A percentile compares a stretch with the other conserved stretches of the same genome.
phyloP scores from a whole-genome alignment of 2,329 filamentous ascomycete species.

The Colletotrichum eremochloae region DNA sequence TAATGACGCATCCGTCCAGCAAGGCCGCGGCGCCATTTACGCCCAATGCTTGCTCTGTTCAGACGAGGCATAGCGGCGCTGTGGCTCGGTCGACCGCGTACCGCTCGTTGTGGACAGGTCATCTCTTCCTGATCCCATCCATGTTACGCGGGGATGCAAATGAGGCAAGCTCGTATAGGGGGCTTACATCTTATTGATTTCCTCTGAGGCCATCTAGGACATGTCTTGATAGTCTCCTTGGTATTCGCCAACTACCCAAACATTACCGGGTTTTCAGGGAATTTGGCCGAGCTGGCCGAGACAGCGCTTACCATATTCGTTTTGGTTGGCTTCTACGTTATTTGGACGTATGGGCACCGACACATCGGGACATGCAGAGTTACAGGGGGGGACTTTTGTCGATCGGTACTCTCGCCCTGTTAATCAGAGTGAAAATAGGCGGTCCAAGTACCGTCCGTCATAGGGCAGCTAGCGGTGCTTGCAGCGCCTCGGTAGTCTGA shows the following conservation, averaged over 20 bases:
- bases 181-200: constrained; percentile 6
- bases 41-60: constrained; percentile 21
- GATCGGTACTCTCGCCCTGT: constrained; percentile 8
- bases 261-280: constrained; percentile 2
- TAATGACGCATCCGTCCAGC: constrained; percentile 29
- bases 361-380: not conserved
- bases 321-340: constrained; percentile 9
- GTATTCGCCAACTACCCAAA: constrained; percentile 21
- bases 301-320: constrained; percentile 32
- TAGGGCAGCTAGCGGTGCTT: constrained; percentile 27
- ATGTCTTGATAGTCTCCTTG: constrained; percentile 21
- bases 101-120: constrained; percentile 3
- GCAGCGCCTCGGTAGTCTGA: constrained; percentile 21
- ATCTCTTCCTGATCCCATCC: not conserved
- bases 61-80: constrained; percentile 30
- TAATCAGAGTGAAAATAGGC: not conserved
- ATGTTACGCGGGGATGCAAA: constrained; percentile 20
- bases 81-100: constrained; percentile 15
- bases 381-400: constrained; percentile 4
- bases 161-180: constrained; percentile 27
- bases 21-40: constrained; percentile 4
- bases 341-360: constrained; percentile 5
- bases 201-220: constrained; percentile 28
- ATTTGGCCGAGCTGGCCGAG: constrained; percentile 39
- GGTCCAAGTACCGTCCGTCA: constrained; percentile 12